A percentile compares a stretch with the other conserved stretches of the same genome.
Evolutionary conservation across 2,329 filamentous ascomycete genomes (phyloP).

Genomic region (Bipolaris sorokiniana): DNA sequence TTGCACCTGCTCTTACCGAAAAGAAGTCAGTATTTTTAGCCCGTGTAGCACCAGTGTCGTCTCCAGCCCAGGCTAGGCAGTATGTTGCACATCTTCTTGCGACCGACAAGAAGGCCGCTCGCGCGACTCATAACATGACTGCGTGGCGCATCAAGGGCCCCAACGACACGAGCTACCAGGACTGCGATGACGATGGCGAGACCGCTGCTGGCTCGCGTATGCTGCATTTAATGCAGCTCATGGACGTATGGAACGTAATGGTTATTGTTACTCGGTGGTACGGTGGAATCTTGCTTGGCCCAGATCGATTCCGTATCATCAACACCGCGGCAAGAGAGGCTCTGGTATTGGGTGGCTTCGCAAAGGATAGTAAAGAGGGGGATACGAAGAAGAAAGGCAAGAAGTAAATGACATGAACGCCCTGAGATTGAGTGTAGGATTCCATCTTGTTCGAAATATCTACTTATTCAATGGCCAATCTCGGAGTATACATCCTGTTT

Average conservation of each 20-base stretch:
- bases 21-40: conserved; percentile 89
- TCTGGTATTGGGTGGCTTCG: conserved; percentile 76
- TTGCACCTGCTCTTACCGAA: conserved; percentile 77
- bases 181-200: conserved; percentile 96
- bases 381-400: conserved; percentile 43
- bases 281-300: conserved; percentile 86
- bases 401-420: conserved; percentile 22
- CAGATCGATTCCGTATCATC: conserved; percentile 88
- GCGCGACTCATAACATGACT: conserved; percentile 92
- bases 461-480: no score
- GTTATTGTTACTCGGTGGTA: conserved; percentile 97
- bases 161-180: conserved; percentile 70
- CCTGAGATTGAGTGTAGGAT: no score
- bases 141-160: conserved; percentile 81
- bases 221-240: conserved; percentile 89
- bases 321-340: conserved; percentile 85
- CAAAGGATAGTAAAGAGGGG: conserved; percentile 57
- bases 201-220: conserved; percentile 85
- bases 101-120: conserved; percentile 82
- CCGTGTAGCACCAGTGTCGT: conserved; percentile 72
- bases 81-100: conserved; percentile 78
- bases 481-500: no score
- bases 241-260: conserved; percentile 91
- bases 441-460: no score
- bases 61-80: conserved; percentile 71